Conservation (phyloP, 768 basidiomycete species). For the Suillus luteus region DNA sequence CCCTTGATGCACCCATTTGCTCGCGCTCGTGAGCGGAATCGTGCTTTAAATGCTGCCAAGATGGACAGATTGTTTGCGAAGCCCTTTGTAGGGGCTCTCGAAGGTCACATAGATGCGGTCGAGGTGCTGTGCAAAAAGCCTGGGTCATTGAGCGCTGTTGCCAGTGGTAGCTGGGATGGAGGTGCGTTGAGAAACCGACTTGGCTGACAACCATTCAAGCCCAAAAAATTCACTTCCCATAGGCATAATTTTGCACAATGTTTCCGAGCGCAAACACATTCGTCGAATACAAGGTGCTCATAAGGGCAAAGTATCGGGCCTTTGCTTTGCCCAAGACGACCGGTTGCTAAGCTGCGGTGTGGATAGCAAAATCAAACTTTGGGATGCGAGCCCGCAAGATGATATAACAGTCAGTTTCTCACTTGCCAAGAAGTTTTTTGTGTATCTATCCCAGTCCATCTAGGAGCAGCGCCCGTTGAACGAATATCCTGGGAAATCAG, state of each 20-base stretch:
- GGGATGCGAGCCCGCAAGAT: conserved; percentile 52
- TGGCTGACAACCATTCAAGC: neutral
- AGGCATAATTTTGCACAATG: conserved; percentile 88
- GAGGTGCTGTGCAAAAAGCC: conserved; percentile 78
- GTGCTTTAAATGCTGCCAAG: conserved; percentile 94
- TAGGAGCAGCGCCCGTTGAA: conserved; percentile 60
- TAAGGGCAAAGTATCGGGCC: conserved; percentile 82
- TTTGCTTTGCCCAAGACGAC: conserved; percentile 69
- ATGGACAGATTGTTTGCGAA: conserved; percentile 98
- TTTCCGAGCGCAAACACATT: conserved; percentile 57
- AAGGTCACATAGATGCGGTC: conserved; percentile 95
- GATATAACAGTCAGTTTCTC: conserved; percentile 39
- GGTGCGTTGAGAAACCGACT: conserved; percentile 51
- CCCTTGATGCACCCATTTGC: conserved; percentile 96
- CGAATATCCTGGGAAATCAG: conserved; percentile 81
- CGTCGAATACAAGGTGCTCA: conserved; percentile 70
- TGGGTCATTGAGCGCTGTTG: conserved; percentile 73
- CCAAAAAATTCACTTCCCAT: neutral
- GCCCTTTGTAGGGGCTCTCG: conserved; percentile 86
- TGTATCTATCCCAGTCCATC: conserved; percentile 16
- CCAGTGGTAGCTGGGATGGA: conserved; percentile 96
- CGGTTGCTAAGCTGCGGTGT: conserved; percentile 78
- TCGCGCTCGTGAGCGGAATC: conserved; percentile 87
- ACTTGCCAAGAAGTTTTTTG: neutral
- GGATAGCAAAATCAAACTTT: conserved; percentile 81